Conservation (phyloP, 202 grass and related monocot species). For the Hordeum pubiflorum region DNA sequence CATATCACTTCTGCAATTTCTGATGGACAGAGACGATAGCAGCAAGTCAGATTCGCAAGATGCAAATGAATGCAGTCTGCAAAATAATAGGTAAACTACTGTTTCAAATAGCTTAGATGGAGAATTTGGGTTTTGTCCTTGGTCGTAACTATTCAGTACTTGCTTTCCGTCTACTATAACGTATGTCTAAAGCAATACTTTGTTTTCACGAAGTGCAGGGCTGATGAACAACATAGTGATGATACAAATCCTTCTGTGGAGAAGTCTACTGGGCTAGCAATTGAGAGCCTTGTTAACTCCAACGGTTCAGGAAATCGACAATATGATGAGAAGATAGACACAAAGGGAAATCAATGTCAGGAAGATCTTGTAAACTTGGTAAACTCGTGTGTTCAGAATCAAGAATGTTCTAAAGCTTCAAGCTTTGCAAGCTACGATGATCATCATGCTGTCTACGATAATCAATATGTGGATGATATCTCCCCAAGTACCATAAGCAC, state of each 20-base stretch:
- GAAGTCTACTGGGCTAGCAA: constrained; percentile 19
- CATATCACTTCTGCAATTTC: not conserved
- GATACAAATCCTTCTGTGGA: constrained; percentile 16
- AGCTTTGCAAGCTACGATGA: constrained; percentile 28
- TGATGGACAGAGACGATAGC: constrained; percentile 29
- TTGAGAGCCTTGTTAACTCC: constrained; percentile 26
- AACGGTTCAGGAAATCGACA: constrained; percentile 23
- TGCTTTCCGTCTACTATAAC: not conserved
- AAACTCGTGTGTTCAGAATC: constrained; percentile 19
- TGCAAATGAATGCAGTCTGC: constrained; percentile 18
- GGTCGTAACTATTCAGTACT: not conserved
- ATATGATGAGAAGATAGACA: constrained; percentile 14
- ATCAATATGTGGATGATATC: constrained; percentile 39
- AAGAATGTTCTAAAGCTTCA: constrained; percentile 36
- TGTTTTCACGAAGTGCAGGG: constrained; percentile 27
- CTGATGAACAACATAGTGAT: constrained; percentile 15
- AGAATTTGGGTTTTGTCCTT: constrained; percentile 3
- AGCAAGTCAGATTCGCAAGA: not conserved
- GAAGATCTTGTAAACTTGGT: constrained; percentile 21
- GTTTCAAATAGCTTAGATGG: not conserved
- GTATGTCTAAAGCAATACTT: constrained; percentile 15
- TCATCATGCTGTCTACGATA: constrained; percentile 26
- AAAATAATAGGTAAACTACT: constrained; percentile 37
- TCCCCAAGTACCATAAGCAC: constrained; percentile 48
- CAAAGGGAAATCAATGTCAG: constrained; percentile 12